A percentile compares a stretch with the other conserved stretches of the same genome.
Conservation (phyloP, 192 early-diverging fungal species). For the Coemansia sp. region DNA sequence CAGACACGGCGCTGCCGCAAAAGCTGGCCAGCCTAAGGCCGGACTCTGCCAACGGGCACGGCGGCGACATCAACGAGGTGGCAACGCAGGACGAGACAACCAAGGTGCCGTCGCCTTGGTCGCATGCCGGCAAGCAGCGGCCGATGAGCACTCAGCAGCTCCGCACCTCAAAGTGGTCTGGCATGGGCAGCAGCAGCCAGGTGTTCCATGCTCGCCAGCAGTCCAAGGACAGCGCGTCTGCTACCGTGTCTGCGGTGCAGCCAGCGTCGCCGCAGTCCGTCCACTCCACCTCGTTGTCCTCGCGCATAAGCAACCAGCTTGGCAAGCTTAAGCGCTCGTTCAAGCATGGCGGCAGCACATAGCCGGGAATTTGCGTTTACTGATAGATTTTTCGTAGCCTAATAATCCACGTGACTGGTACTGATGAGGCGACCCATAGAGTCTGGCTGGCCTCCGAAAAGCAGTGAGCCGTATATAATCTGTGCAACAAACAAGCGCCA, state of each 20-base stretch:
- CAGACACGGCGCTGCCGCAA: slow-evolving; percentile 38
- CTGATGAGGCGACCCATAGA: background rate
- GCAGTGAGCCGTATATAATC: background rate
- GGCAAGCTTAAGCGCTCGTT: slow-evolving; percentile 41
- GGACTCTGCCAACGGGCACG: background rate
- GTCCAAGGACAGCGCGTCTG: slow-evolving; percentile 8
- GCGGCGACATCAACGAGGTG: background rate
- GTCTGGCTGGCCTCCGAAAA: background rate
- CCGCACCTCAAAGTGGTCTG: slow-evolving; percentile 29
- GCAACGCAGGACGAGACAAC: slow-evolving; percentile 7
- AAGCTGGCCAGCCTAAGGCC: background rate
- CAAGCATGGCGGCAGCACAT: slow-evolving; percentile 5
- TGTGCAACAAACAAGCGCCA: background rate
- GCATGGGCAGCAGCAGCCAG: slow-evolving; percentile 4
- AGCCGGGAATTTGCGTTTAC: background rate
- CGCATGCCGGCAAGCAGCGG: slow-evolving; percentile 25
- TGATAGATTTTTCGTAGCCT: background rate
- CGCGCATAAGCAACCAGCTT: slow-evolving; percentile 39
- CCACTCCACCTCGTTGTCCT: slow-evolving; percentile 18
- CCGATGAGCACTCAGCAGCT: slow-evolving; percentile 39
- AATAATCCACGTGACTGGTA: background rate
- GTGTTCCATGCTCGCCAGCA: background rate
- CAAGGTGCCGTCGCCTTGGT: slow-evolving; percentile 36
- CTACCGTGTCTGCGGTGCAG: background rate
- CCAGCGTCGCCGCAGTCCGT: slow-evolving; percentile 14